A percentile compares a stretch with the other conserved stretches of the same genome.
Conservation (phyloP, 257 asterid genomes). For the Nicotiana tabacum region DNA sequence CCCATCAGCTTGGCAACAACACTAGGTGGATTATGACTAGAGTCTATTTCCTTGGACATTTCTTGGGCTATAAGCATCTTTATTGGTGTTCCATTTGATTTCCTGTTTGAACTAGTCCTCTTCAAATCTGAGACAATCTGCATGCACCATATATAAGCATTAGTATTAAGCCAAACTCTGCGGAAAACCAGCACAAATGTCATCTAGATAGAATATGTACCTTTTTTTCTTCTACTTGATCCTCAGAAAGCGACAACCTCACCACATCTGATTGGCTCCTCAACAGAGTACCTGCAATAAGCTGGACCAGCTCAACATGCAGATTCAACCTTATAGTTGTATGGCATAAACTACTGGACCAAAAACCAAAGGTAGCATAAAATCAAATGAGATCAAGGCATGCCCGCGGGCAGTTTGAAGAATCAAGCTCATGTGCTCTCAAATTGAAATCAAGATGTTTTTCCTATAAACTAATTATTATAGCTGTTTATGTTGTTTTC, state of each 20-base stretch:
- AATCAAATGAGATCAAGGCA: not conserved
- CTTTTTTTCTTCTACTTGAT: constrained; percentile 59
- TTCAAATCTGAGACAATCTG: constrained; percentile 41
- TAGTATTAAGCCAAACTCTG: constrained; percentile 13
- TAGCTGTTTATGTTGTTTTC: not conserved
- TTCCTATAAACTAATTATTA: not conserved
- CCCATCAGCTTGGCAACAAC: constrained; percentile 36
- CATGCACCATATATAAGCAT: constrained; percentile 27
- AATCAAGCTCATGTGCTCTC: not conserved
- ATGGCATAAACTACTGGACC: constrained; percentile 6
- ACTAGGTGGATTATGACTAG: constrained; percentile 21
- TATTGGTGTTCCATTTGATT: constrained; percentile 23
- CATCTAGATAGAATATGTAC: constrained; percentile 34
- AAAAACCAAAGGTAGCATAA: not conserved
- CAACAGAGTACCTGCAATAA: constrained; percentile 57
- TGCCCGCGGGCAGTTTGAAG: not conserved
- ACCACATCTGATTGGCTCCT: constrained; percentile 75
- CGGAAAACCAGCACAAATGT: constrained; percentile 6
- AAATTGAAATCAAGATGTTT: not conserved
- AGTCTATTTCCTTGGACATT: constrained; percentile 23
- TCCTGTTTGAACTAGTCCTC: constrained; percentile 9
- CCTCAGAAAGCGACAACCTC: constrained; percentile 43
- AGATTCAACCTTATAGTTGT: constrained; percentile 2
- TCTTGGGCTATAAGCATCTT: constrained; percentile 32
- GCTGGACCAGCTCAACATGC: not conserved